A percentile compares a stretch with the other conserved stretches of the same genome.
Evolutionary conservation across 805 yeast species (phyloP).

Genomic region (Saccharomycopsis javanensis): DNA sequence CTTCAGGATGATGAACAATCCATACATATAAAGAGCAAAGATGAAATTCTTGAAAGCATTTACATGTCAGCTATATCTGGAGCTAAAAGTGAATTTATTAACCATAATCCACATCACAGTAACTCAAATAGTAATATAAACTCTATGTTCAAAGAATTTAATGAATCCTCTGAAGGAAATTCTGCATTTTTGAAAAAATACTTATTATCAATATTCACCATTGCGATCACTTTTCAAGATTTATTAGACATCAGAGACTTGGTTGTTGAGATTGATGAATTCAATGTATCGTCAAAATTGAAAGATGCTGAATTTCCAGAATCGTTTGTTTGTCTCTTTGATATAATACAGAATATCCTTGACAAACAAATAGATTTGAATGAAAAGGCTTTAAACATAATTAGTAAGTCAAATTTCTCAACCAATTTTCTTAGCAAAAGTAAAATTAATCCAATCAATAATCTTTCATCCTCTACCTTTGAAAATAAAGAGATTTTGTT

Average conservation of each 20-base stretch:
- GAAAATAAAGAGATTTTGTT: background rate
- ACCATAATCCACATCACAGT: background rate
- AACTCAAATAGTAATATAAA: background rate
- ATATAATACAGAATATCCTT: constrained; percentile 4
- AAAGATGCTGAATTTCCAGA: constrained; percentile 3
- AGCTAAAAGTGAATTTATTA: background rate
- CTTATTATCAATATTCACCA: constrained; percentile 2
- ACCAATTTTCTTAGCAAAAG: background rate
- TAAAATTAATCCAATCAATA: background rate
- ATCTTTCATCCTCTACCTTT: background rate
- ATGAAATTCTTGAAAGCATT: constrained; percentile 13
- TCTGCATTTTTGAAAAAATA: constrained; percentile 2
- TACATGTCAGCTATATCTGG: constrained; percentile 16
- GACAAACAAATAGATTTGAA: background rate
- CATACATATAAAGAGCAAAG: background rate
- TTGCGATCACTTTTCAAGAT: constrained; percentile 8
- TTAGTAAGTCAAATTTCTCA: background rate
- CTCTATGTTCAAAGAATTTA: background rate
- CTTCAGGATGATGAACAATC: background rate
- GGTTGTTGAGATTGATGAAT: constrained; percentile 30
- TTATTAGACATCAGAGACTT: constrained; percentile 28
- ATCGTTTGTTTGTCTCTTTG: constrained; percentile 4
- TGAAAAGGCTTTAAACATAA: background rate
- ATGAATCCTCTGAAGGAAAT: background rate
- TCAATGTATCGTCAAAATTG: constrained; percentile 38